Base-by-base conservation (phyloP, 75 land plant species). In the Gnetum montanum region DNA sequence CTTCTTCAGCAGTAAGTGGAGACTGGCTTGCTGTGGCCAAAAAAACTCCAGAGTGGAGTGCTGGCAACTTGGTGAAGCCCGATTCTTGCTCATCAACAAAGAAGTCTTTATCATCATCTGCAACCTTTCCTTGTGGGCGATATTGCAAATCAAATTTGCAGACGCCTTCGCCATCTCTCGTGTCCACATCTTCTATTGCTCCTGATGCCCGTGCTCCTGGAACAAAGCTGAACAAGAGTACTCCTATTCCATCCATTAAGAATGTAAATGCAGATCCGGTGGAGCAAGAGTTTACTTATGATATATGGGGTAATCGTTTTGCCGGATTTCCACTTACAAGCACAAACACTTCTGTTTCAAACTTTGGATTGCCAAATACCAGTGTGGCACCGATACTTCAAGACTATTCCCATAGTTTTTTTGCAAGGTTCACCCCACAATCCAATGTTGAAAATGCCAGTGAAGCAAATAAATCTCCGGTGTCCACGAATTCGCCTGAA, bases 221-320 rank as follows among this genome's bases (percentile, higher is more conserved):
- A 62, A 46, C 60, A 3, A 68, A 48, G 25, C 41, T 35, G 1
- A 19, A 38, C 20, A 72, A 54, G 53, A 59, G 24, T 10, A 68
- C 28, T 51, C 13, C 47, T 38, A 30, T 38, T 57, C 3, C 36
- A 1, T 30, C n/a, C 22, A 20, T 53, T 36, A 70, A 46, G 62
- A n/a, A n/a, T n/a, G n/a, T n/a, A n/a, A n/a, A n/a, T n/a, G 28
- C 46, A 54, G 49, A 28, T 18, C 27, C 31, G 56, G 40, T 6
- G 49, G 38, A 52, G 34, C 58, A 80, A 49, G 70, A 70, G 8
- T 74, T 57, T 34, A 67, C 66, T 0, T 84, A 81, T 65, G 78
- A 81, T 43, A 84, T 84, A 20, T 84, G 88, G 88, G 88, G 78
- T 28, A 72, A 77, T 55, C 84, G 81, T 60, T 61, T 77, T 59